phyloP scores from a whole-genome alignment of 2,329 filamentous ascomycete genomes.

The Elsinoe perseae region DNA sequence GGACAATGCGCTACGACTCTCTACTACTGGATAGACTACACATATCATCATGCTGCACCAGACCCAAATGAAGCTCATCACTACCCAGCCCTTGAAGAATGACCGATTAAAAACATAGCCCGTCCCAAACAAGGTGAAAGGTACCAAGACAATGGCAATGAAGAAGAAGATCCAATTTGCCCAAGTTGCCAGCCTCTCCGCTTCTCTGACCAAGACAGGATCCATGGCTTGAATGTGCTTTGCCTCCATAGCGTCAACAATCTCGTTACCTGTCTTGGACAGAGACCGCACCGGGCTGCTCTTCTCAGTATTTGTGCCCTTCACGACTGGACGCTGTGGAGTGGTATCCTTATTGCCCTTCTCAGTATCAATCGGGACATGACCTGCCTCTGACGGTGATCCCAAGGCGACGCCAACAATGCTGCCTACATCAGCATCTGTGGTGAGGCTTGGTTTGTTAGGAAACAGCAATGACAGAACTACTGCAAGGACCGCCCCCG shows the following conservation, averaged over 20 bases:
- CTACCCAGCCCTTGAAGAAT: conserved; percentile 38
- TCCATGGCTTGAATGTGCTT: conserved; percentile 39
- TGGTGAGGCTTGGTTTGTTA: conserved; percentile 30
- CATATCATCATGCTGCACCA: conserved; percentile 35
- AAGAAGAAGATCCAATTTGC: conserved; percentile 34
- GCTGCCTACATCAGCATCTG: conserved; percentile 28
- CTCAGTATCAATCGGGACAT: background rate
- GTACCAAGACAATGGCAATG: conserved; percentile 33
- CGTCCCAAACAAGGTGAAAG: conserved; percentile 33
- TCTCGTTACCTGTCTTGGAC: conserved; percentile 33
- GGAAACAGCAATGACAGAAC: conserved; percentile 31
- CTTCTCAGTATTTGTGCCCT: background rate
- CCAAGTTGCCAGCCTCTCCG: conserved; percentile 33
- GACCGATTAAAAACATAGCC: conserved; percentile 35
- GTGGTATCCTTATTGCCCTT: background rate
- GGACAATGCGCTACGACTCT: conserved; percentile 1
- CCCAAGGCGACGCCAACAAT: conserved; percentile 28
- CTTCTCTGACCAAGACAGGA: conserved; percentile 30
- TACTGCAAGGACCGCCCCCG: conserved; percentile 25
- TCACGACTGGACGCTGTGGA: too few species aligned
- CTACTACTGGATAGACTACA: conserved; percentile 35
- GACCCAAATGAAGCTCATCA: conserved; percentile 38
- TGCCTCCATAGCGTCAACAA: conserved; percentile 37
- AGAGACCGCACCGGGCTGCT: conserved; percentile 18
- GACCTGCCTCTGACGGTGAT: conserved; percentile 21